Percentiles rank a stretch among this genome's conserved stretches.
phyloP scores from a whole-genome alignment of 2,329 filamentous ascomycete genomes.

The Passalora sequoiae region DNA sequence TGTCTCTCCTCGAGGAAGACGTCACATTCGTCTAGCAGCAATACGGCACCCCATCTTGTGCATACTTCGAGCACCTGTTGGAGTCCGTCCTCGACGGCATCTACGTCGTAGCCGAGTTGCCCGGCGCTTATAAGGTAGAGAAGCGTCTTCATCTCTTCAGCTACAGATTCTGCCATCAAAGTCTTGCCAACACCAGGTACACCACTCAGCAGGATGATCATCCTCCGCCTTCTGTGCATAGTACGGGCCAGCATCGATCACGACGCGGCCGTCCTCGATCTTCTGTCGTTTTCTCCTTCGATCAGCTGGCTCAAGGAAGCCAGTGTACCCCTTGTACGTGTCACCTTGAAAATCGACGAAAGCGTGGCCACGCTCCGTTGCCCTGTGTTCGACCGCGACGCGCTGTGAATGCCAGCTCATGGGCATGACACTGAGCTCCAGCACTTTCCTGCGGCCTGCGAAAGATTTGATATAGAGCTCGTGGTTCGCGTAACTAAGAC shows the following conservation, averaged over 20 bases:
- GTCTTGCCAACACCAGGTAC: constrained; percentile 36
- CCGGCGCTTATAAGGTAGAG: constrained; percentile 34
- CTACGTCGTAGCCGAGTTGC: constrained; percentile 17
- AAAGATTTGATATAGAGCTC: constrained; percentile 17
- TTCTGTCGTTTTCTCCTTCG: constrained; percentile 4
- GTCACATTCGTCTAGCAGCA: constrained; percentile 57
- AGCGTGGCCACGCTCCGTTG: constrained; percentile 18
- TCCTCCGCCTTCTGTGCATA: constrained; percentile 22
- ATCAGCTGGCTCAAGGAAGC: constrained; percentile 12
- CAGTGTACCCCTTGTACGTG: constrained; percentile 25
- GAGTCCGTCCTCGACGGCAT: constrained; percentile 16
- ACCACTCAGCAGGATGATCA: constrained; percentile 36
- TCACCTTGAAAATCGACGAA: constrained; percentile 25
- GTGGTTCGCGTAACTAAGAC: constrained; percentile 19
- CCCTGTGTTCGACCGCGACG: constrained; percentile 9
- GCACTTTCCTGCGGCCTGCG: constrained; percentile 17
- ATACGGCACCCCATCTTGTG: constrained; percentile 49
- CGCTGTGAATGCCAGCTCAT: constrained; percentile 17
- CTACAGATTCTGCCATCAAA: constrained; percentile 27
- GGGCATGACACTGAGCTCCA: constrained; percentile 22
- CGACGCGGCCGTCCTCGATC: constrained; percentile 10
- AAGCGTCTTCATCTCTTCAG: constrained; percentile 35
- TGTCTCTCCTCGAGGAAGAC: constrained; percentile 54
- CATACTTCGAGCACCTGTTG: constrained; percentile 40
- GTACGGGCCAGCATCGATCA: constrained; percentile 11